Conservation (phyloP, 495 filamentous ascomycete genomes). For the Podospora tetraspora region DNA sequence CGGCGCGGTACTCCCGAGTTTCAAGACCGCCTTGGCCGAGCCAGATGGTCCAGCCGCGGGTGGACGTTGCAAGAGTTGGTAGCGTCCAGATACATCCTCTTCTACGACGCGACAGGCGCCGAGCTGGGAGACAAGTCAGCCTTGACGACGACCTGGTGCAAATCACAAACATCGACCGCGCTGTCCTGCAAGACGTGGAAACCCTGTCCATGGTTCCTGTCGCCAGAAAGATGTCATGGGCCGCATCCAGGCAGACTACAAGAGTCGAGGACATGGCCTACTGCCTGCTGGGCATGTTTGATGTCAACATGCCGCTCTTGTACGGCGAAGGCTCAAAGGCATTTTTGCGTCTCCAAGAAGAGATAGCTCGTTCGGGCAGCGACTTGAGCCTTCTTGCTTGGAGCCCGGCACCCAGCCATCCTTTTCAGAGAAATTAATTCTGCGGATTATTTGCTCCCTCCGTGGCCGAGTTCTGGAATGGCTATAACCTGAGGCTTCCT, state of each 20-base stretch:
- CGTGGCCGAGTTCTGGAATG: not conserved
- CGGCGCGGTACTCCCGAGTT: not conserved
- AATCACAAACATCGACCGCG: not conserved
- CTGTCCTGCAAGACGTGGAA: not conserved
- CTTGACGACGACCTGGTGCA: not conserved
- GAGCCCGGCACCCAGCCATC: too few species aligned
- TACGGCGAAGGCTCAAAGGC: not conserved
- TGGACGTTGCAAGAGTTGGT: not conserved
- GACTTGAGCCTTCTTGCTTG: not conserved
- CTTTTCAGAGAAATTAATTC: too few species aligned
- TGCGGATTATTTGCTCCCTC: not conserved
- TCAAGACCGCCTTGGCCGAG: not conserved
- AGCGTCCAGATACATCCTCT: not conserved
- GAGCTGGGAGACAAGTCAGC: not conserved
- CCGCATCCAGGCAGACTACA: not conserved
- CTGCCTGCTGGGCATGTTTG: not conserved
- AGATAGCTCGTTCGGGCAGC: not conserved
- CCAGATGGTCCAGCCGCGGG: not conserved
- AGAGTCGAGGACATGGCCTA: constrained; percentile 2
- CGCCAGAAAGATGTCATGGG: not conserved
- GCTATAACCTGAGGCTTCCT: not conserved
- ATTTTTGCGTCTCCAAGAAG: not conserved
- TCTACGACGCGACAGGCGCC: not conserved
- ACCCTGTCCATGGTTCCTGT: not conserved
- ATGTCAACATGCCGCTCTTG: not conserved